A percentile compares a stretch with the other conserved stretches of the same genome.
Conservation (phyloP, 257 asterid genomes). For the Avicennia marina region DNA sequence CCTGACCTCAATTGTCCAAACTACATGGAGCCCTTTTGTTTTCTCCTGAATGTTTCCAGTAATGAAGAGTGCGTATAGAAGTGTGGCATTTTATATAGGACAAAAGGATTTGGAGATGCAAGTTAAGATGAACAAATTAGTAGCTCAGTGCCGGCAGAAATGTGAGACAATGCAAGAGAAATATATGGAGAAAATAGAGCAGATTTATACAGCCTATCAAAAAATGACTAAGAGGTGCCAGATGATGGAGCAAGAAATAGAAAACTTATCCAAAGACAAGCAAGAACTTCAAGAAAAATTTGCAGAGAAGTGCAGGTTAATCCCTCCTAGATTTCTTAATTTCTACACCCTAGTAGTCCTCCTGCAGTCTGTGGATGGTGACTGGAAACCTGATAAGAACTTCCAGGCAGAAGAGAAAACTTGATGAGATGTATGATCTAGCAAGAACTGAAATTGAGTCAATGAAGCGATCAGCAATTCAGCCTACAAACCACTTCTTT, state of each 20-base stretch:
- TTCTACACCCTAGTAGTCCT: neutral
- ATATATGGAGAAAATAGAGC: slow-evolving; percentile 60
- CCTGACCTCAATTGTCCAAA: neutral
- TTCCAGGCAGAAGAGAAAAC: slow-evolving; percentile 87
- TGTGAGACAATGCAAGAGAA: slow-evolving; percentile 87
- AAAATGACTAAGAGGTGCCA: slow-evolving; percentile 77
- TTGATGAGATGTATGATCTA: slow-evolving; percentile 97
- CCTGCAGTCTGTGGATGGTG: slow-evolving; percentile 3
- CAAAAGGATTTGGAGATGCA: slow-evolving; percentile 94
- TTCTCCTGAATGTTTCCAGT: neutral
- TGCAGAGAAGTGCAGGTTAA: slow-evolving; percentile 89
- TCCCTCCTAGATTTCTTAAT: slow-evolving; percentile 6
- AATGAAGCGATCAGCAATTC: slow-evolving; percentile 71
- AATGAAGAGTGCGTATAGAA: slow-evolving; percentile 13
- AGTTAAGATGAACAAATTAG: slow-evolving; percentile 35
- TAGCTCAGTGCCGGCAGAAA: slow-evolving; percentile 82
- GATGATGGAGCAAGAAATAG: slow-evolving; percentile 80
- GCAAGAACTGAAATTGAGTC: slow-evolving; percentile 78
- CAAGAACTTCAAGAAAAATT: slow-evolving; percentile 87
- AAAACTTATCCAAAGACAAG: slow-evolving; percentile 76
- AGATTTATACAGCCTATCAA: slow-evolving; percentile 80
- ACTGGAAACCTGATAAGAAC: slow-evolving; percentile 19
- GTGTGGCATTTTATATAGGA: slow-evolving; percentile 66
- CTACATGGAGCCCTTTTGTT: neutral
- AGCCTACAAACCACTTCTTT: slow-evolving; percentile 66